These are phyloP conservation scores for Rubia peregrina DNA, from an alignment of 305 asterid species.

Conservation along the genomic window DNA sequence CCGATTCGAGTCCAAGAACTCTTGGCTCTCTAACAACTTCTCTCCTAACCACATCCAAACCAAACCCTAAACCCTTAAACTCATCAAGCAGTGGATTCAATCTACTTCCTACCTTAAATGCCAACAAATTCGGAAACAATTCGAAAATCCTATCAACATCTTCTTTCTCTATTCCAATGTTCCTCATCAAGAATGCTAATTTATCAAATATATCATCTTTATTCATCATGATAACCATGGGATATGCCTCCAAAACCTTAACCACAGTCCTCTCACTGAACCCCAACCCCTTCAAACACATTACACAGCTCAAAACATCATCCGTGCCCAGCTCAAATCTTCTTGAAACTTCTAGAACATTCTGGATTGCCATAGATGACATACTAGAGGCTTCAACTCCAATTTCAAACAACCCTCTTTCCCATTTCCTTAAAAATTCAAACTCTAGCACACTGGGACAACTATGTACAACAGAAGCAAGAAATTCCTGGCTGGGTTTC, in stretches of 20 bases:
- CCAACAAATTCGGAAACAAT: conserved; percentile 44
- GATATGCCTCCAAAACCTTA: conserved; percentile 57
- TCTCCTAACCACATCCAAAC: conserved; percentile 37
- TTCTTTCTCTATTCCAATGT: conserved; percentile 36
- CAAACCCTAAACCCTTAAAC: conserved; percentile 54
- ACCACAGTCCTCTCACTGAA: conserved; percentile 37
- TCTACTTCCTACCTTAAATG: conserved; percentile 43
- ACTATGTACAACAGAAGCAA: conserved; percentile 40
- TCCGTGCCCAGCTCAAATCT: conserved; percentile 43
- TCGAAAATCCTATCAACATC: conserved; percentile 41
- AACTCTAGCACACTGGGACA: conserved; percentile 54
- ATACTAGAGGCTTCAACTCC: conserved; percentile 29
- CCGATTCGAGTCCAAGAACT: conserved; percentile 63
- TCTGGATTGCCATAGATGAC: conserved; percentile 30
- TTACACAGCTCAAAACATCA: conserved; percentile 30
- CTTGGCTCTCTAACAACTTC: conserved; percentile 53
- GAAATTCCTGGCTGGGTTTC: conserved; percentile 44
- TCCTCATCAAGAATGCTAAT: conserved; percentile 43
- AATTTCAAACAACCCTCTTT: conserved; percentile 24
- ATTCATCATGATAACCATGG: conserved; percentile 35
- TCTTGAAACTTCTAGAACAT: conserved; percentile 38
- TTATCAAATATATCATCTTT: conserved; percentile 31
- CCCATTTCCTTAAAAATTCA: conserved; percentile 54
- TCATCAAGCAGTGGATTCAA: conserved; percentile 54
- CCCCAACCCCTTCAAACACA: conserved; percentile 46